Conservation (phyloP, 176 grass and related monocot species). For the Canna indica region DNA sequence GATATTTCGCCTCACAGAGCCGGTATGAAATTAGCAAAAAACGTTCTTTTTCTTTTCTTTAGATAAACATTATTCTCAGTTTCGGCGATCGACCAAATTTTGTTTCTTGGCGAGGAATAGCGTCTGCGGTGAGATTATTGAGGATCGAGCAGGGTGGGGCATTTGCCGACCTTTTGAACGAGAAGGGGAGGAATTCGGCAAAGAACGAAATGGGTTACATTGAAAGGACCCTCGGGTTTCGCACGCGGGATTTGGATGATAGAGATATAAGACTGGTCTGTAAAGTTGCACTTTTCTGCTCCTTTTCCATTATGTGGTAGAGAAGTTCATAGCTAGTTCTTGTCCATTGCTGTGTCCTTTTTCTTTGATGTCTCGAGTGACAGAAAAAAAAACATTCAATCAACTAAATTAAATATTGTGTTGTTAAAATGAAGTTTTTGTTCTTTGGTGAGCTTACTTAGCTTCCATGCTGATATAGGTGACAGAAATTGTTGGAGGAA, state of each 20-base stretch:
- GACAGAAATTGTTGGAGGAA: slow-evolving; percentile 75
- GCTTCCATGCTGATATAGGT: slow-evolving; percentile 41
- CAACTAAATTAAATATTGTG: neutral
- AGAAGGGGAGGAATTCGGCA: slow-evolving; percentile 39
- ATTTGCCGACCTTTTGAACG: slow-evolving; percentile 83
- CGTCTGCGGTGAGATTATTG: slow-evolving; percentile 72
- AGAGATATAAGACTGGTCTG: slow-evolving; percentile 85
- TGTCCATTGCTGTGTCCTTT: neutral
- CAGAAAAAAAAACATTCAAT: neutral
- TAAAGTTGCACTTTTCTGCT: neutral
- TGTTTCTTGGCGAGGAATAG: slow-evolving; percentile 23
- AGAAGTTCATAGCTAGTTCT: neutral
- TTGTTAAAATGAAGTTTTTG: neutral
- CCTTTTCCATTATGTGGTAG: neutral
- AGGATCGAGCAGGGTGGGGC: slow-evolving; percentile 76
- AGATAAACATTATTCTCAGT: neutral
- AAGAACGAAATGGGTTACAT: slow-evolving; percentile 84
- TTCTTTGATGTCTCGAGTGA: neutral
- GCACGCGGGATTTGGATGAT: slow-evolving; percentile 52
- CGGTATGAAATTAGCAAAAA: slow-evolving; percentile 23
- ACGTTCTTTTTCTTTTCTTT: neutral
- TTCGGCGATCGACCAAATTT: neutral
- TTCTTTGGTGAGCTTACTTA: slow-evolving; percentile 9
- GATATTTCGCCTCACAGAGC: slow-evolving; percentile 44
- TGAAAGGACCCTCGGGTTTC: slow-evolving; percentile 72